Conservation (phyloP, 441 rosid species). For the Adansonia gregorii region DNA sequence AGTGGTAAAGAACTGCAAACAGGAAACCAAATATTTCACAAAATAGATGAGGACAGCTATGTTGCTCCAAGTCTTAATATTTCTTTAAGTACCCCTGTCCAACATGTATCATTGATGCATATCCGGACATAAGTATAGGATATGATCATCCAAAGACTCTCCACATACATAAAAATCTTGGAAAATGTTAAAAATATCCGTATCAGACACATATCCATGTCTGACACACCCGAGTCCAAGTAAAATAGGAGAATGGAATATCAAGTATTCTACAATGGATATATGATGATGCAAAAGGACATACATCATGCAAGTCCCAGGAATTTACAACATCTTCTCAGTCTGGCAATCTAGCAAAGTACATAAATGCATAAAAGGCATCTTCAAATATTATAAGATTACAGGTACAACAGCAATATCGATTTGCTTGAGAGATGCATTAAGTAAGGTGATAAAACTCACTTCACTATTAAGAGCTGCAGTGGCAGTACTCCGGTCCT, state of each 20-base stretch:
- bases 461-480: slow-evolving; percentile 75
- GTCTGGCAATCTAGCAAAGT: not conserved
- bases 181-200: too few relatives aligned
- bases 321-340: not conserved
- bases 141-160: too few relatives aligned
- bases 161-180: too few relatives aligned
- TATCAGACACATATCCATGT: too few relatives aligned
- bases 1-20: slow-evolving; percentile 71
- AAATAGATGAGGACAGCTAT: not conserved
- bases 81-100: too few relatives aligned
- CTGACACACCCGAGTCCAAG: not conserved
- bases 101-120: too few relatives aligned
- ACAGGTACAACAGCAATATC: not conserved
- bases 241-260: not conserved
- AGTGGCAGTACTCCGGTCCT: slow-evolving; percentile 71
- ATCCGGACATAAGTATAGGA: too few relatives aligned
- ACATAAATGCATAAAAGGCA: not conserved
- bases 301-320: not conserved
- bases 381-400: not conserved
- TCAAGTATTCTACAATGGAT: slow-evolving; percentile 11
- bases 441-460: slow-evolving; percentile 34
- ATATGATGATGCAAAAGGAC: slow-evolving; percentile 5
- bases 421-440: slow-evolving; percentile 1
- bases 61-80: too few relatives aligned
- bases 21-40: slow-evolving; percentile 34